Evolutionary conservation across 176 grass and related monocot genomes (phyloP).

Genomic region (Alloteropsis semialata): DNA sequence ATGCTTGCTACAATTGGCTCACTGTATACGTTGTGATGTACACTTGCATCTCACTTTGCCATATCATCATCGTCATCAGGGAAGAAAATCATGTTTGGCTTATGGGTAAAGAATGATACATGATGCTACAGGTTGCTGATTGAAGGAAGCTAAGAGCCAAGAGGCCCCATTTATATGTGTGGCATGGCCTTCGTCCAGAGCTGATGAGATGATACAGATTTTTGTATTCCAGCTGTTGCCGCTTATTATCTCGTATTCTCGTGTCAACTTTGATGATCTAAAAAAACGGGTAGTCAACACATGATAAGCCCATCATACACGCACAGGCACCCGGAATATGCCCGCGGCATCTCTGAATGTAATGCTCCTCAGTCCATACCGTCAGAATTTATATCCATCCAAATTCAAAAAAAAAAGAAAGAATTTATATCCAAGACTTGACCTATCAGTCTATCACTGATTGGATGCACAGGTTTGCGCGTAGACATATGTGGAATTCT

Average conservation of each 20-base stretch:
- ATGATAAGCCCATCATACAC: background rate
- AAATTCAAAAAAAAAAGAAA: no score
- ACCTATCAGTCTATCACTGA: background rate
- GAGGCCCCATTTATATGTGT: no score
- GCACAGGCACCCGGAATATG: background rate
- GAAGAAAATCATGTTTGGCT: no score
- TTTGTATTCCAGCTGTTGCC: background rate
- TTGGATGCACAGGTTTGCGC: background rate
- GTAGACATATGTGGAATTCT: no score
- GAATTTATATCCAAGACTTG: background rate
- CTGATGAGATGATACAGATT: background rate
- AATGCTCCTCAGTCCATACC: background rate
- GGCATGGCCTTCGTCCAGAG: background rate
- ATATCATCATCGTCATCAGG: background rate
- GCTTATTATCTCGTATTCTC: background rate
- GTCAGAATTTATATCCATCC: no score
- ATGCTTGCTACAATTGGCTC: background rate
- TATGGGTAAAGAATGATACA: background rate
- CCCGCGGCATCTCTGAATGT: background rate
- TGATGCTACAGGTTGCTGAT: no score
- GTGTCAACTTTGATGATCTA: background rate
- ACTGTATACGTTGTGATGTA: background rate
- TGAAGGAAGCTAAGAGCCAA: background rate
- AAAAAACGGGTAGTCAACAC: background rate
- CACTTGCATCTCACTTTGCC: background rate